phyloP scores from a whole-genome alignment of 1,139 yeast genomes.

The Torulaspora globosa region DNA sequence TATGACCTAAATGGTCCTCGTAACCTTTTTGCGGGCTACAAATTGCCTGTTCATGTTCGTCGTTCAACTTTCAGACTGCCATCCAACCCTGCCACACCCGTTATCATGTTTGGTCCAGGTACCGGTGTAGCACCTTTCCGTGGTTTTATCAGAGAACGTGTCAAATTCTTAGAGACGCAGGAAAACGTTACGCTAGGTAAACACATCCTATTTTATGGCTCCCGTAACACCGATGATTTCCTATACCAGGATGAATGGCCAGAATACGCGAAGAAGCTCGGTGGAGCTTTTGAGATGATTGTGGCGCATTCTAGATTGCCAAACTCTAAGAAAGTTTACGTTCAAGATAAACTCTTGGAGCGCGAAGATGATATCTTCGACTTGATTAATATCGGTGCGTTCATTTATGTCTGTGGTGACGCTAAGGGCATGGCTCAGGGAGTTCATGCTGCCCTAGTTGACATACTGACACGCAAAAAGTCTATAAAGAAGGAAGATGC shows the following conservation, averaged over 20 bases:
- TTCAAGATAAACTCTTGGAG: constrained; percentile 73
- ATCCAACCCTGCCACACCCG: constrained; percentile 75
- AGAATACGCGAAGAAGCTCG: constrained; percentile 58
- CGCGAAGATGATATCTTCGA: constrained; percentile 51
- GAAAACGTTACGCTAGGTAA: constrained; percentile 56
- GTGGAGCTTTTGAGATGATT: constrained; percentile 61
- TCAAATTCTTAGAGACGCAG: constrained; percentile 46
- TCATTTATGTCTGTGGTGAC: constrained; percentile 94
- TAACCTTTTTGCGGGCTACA: constrained; percentile 48
- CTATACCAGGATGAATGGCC: constrained; percentile 87
- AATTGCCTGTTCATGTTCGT: constrained; percentile 87
- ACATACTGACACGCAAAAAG: constrained; percentile 55
- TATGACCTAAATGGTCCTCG: constrained; percentile 85
- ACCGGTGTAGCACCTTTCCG: constrained; percentile 98
- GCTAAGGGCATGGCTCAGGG: constrained; percentile 96
- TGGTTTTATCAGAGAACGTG: constrained; percentile 85
- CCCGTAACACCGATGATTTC: constrained; percentile 75
- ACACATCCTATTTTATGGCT: constrained; percentile 77
- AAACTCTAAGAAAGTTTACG: constrained; percentile 66
- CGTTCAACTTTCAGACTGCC: constrained; percentile 94
- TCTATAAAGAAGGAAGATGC: constrained; percentile 60
- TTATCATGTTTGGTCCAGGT: constrained; percentile 95
- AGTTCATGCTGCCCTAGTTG: constrained; percentile 70
- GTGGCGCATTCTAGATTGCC: constrained; percentile 86
- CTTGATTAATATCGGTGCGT: constrained; percentile 71